Evolutionary conservation across 1,139 yeast species (phyloP).

Genomic region (Debaryomyces sp.): DNA sequence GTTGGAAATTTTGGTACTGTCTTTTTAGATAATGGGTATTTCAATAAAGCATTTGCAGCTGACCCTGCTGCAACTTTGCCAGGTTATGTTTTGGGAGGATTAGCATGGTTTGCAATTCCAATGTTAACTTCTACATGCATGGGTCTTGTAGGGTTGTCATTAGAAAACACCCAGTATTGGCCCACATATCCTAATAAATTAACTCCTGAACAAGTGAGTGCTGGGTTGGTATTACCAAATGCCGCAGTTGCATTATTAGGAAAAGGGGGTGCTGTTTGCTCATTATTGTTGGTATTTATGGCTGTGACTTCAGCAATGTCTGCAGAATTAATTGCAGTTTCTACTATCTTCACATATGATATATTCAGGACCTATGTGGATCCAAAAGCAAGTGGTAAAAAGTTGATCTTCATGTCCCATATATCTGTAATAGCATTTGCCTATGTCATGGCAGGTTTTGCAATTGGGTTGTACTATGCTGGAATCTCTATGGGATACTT

Average conservation of each 20-base stretch:
- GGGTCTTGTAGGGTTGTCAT: conserved; percentile 79
- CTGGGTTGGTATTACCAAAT: conserved; percentile 83
- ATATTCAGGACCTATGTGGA: conserved; percentile 32
- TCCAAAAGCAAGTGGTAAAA: conserved; percentile 32
- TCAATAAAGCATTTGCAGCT: conserved; percentile 89
- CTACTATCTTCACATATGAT: conserved; percentile 37
- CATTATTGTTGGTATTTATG: conserved; percentile 78
- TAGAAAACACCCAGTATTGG: conserved; percentile 68
- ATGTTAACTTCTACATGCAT: conserved; percentile 78
- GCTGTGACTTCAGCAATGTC: conserved; percentile 67
- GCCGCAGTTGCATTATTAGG: conserved; percentile 88
- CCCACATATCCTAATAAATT: conserved; percentile 76
- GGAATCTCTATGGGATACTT: conserved; percentile 85
- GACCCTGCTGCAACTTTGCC: conserved; percentile 83
- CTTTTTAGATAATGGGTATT: conserved; percentile 85
- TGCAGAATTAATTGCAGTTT: conserved; percentile 39
- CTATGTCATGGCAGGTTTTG: conserved; percentile 66
- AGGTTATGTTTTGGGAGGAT: conserved; percentile 90
- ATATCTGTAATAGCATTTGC: conserved; percentile 25
- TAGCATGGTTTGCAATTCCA: conserved; percentile 91
- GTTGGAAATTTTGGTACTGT: conserved; percentile 92
- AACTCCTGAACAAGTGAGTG: conserved; percentile 67
- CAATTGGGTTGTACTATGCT: conserved; percentile 81
- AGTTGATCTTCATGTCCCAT: conserved; percentile 30
- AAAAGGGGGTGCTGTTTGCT: conserved; percentile 82